Evolutionary conservation across 805 yeast species (phyloP).

Genomic region (Hanseniaspora clermontiae): DNA sequence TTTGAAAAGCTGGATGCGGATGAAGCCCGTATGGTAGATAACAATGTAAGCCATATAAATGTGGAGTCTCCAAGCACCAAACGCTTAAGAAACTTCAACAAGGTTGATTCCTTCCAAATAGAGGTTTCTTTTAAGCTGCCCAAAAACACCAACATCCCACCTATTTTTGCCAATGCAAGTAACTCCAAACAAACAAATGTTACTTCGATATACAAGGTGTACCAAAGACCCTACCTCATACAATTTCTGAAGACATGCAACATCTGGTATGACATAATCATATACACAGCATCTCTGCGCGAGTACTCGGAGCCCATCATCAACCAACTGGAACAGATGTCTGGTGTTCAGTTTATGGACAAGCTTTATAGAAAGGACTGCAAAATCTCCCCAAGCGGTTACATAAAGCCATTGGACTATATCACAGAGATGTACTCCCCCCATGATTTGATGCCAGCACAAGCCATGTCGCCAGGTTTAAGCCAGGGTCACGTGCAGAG

Average conservation of each 20-base stretch:
- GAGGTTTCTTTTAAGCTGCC: slow-evolving; percentile 9
- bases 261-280: slow-evolving; percentile 77
- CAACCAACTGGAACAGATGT: slow-evolving; percentile 63
- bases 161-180: slow-evolving; percentile 20
- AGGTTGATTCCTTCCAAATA: slow-evolving; percentile 6
- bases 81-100: background rate
- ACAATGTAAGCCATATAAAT: background rate
- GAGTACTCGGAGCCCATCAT: slow-evolving; percentile 97
- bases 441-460: background rate
- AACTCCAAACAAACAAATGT: slow-evolving; percentile 40
- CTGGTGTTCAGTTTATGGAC: slow-evolving; percentile 41
- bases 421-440: background rate
- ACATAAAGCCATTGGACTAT: slow-evolving; percentile 54
- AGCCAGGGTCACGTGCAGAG: background rate
- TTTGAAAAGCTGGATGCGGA: background rate
- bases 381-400: slow-evolving; percentile 67
- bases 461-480: background rate
- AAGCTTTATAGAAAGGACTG: slow-evolving; percentile 75
- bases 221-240: slow-evolving; percentile 86
- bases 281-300: slow-evolving; percentile 88
- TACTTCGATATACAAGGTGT: slow-evolving; percentile 76
- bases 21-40: slow-evolving; percentile 19
- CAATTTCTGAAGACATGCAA: slow-evolving; percentile 64
- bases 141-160: slow-evolving; percentile 5
- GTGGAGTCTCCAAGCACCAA: background rate